These are phyloP conservation scores for Umbelopsis isabellina DNA, from an alignment of 192 early-diverging fungal species.

Conservation along the genomic window DNA sequence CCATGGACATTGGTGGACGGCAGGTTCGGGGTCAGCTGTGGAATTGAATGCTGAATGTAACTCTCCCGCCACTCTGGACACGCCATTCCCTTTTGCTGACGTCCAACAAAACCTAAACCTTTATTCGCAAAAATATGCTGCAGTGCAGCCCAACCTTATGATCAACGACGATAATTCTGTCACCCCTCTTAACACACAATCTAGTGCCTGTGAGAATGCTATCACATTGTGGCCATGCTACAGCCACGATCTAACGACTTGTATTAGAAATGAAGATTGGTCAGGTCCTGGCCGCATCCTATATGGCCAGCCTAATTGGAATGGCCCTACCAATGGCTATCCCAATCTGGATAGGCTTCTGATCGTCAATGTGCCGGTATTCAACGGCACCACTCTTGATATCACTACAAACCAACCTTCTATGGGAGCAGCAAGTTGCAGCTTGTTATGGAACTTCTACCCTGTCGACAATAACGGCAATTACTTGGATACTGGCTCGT, in stretches of 20 bases:
- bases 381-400: not conserved
- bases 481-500: not conserved
- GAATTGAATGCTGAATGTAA: not conserved
- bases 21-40: not conserved
- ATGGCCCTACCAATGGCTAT: not conserved
- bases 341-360: not conserved
- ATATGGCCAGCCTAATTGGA: constrained; percentile 12
- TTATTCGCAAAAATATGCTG: not conserved
- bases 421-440: not conserved
- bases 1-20: constrained; percentile 10
- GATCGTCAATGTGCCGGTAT: constrained; percentile 14
- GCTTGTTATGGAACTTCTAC: constrained; percentile 21
- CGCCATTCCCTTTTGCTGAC: not conserved
- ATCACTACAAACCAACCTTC: constrained; percentile 2
- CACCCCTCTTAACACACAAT: not conserved
- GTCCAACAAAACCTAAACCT: not conserved
- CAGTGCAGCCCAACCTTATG: not conserved
- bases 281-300: not conserved
- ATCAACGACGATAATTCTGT: not conserved
- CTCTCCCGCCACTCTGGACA: not conserved
- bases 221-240: constrained; percentile 9
- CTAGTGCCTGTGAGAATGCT: not conserved
- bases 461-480: not conserved
- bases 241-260: not conserved
- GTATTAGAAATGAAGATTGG: not conserved